Evolutionary conservation across 805 yeast genomes (phyloP).

Genomic region (Kluyveromyces starmeri): DNA sequence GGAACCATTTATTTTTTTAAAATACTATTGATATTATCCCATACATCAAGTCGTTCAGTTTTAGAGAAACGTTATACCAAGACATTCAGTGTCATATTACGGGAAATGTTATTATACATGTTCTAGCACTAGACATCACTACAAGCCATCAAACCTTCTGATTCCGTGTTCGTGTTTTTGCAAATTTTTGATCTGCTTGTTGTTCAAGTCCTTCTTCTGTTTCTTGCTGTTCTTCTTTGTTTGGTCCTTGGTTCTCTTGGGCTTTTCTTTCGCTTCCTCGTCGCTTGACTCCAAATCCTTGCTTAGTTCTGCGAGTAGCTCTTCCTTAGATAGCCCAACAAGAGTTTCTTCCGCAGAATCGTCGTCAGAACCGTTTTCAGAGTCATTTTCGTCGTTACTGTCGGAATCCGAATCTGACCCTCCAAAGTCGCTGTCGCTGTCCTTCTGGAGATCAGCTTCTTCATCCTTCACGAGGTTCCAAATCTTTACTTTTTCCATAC

Average conservation of each 20-base stretch:
- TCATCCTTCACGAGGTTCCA: constrained; percentile 47
- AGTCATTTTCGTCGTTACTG: constrained; percentile 11
- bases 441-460: constrained; percentile 18
- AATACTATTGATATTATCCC: no score
- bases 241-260: constrained; percentile 7
- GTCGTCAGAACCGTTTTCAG: constrained; percentile 10
- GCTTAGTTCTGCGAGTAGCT: constrained; percentile 26
- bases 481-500: constrained; percentile 71
- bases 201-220: constrained; percentile 30
- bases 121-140: no score
- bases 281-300: constrained; percentile 16
- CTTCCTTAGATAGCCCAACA: constrained; percentile 22
- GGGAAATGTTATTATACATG: no score
- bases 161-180: constrained; percentile 58
- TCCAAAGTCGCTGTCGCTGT: background rate
- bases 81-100: no score
- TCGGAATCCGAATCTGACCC: constrained; percentile 24
- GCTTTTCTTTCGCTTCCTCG: constrained; percentile 11
- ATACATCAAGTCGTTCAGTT: no score
- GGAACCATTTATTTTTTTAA: constrained; percentile 18
- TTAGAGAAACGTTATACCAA: no score
- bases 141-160: constrained; percentile 53
- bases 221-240: constrained; percentile 20
- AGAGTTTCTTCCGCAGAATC: constrained; percentile 4
- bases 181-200: constrained; percentile 39